Evolutionary conservation across 1,284 basidiomycete species (phyloP).

Genomic region (Xerocomus nothofagi): DNA sequence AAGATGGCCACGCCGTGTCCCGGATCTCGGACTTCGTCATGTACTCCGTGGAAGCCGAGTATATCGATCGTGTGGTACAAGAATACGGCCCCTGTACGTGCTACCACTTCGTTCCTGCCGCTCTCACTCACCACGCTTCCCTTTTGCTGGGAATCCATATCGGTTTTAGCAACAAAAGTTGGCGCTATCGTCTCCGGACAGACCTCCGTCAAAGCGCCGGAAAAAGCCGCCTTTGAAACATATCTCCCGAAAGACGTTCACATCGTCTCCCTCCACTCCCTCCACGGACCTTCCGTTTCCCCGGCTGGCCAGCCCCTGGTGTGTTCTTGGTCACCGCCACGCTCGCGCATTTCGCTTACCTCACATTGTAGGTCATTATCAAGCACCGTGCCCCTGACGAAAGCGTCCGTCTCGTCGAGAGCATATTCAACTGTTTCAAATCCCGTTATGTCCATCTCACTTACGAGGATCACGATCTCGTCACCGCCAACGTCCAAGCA

Average conservation of each 20-base stretch:
- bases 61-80: conserved; percentile 79
- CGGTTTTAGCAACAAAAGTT: conserved; percentile 78
- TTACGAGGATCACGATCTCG: conserved; percentile 94
- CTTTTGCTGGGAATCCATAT: conserved; percentile 1
- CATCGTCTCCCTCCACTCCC: conserved; percentile 92
- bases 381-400: conserved; percentile 81
- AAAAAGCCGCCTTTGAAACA: conserved; percentile 87
- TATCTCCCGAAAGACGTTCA: conserved; percentile 84
- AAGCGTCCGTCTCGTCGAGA: conserved; percentile 79
- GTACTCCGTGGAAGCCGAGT: conserved; percentile 94
- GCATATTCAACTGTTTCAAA: conserved; percentile 79
- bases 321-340: conserved; percentile 27
- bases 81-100: conserved; percentile 88
- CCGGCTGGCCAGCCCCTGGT: conserved; percentile 93
- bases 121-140: background rate
- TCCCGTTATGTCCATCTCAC: conserved; percentile 90
- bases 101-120: background rate
- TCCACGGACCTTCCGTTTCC: conserved; percentile 92
- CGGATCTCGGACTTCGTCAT: conserved; percentile 86
- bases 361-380: conserved; percentile 74
- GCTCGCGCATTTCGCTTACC: background rate
- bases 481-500: conserved; percentile 98
- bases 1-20: conserved; percentile 84
- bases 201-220: conserved; percentile 96
- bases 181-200: conserved; percentile 93